Evolutionary conservation across 179 eudicot genomes (phyloP).

Genomic region (Nepenthes alata): DNA sequence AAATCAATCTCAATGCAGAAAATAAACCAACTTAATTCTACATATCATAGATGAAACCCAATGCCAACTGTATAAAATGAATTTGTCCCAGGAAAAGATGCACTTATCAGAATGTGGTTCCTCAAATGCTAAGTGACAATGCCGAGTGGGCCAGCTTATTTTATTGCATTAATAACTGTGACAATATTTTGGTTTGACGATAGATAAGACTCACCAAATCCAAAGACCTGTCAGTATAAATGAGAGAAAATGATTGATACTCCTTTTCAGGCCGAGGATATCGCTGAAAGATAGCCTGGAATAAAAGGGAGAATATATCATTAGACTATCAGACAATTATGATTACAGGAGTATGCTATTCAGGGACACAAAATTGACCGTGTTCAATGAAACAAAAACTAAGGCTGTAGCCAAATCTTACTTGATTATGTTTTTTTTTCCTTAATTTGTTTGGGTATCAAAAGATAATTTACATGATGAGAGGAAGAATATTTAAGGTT

Average conservation of each 20-base stretch:
- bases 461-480: no score
- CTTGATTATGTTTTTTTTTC: no score
- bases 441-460: no score
- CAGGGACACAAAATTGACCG: background rate
- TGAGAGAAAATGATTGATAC: constrained; percentile 69
- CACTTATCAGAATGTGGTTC: background rate
- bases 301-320: background rate
- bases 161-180: background rate
- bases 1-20: background rate
- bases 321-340: background rate
- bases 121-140: background rate
- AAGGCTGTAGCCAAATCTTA: no score
- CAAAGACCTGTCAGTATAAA: constrained; percentile 46
- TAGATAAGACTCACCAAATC: constrained; percentile 45
- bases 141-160: background rate
- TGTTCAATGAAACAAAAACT: no score
- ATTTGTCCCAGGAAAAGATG: constrained; percentile 1
- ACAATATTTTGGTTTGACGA: background rate
- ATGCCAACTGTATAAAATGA: no score
- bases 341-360: background rate
- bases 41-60: background rate
- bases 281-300: constrained; percentile 64
- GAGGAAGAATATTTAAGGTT: no score
- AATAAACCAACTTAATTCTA: background rate
- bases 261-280: constrained; percentile 80